These are phyloP conservation scores for Echria macrotheca DNA, from an alignment of 495 filamentous ascomycete genomes.

Conservation along the genomic window DNA sequence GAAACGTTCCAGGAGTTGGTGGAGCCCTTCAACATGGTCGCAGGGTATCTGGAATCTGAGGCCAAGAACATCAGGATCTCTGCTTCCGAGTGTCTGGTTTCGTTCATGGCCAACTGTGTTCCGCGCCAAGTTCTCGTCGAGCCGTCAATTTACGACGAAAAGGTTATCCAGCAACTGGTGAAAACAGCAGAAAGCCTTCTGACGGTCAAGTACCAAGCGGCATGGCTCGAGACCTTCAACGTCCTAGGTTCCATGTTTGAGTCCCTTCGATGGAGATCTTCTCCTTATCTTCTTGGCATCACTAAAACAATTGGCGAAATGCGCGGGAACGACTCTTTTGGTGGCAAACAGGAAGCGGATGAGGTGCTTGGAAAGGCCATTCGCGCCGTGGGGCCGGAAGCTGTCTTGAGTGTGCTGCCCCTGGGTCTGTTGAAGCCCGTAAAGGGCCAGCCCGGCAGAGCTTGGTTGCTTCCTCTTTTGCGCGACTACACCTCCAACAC, in stretches of 20 bases:
- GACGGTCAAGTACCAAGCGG: constrained; percentile 83
- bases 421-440: constrained; percentile 76
- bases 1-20: constrained; percentile 87
- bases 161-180: constrained; percentile 69
- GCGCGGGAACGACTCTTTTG: constrained; percentile 81
- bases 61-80: constrained; percentile 90
- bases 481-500: constrained; percentile 83
- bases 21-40: constrained; percentile 68
- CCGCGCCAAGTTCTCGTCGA: constrained; percentile 75
- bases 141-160: constrained; percentile 83
- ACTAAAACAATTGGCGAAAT: constrained; percentile 79
- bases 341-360: constrained; percentile 92
- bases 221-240: constrained; percentile 93
- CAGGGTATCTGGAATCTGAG: constrained; percentile 73
- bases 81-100: constrained; percentile 89
- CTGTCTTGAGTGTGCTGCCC: constrained; percentile 72
- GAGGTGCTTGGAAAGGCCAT: constrained; percentile 81
- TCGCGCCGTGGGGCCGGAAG: constrained; percentile 78
- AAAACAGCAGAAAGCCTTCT: constrained; percentile 63
- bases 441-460: constrained; percentile 71
- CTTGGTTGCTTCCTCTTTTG: constrained; percentile 89
- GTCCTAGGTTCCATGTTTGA: constrained; percentile 85
- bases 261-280: constrained; percentile 74
- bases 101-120: constrained; percentile 82
- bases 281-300: constrained; percentile 66